Conservation (phyloP, 495 filamentous ascomycete species). For the Copromyces sp. region DNA sequence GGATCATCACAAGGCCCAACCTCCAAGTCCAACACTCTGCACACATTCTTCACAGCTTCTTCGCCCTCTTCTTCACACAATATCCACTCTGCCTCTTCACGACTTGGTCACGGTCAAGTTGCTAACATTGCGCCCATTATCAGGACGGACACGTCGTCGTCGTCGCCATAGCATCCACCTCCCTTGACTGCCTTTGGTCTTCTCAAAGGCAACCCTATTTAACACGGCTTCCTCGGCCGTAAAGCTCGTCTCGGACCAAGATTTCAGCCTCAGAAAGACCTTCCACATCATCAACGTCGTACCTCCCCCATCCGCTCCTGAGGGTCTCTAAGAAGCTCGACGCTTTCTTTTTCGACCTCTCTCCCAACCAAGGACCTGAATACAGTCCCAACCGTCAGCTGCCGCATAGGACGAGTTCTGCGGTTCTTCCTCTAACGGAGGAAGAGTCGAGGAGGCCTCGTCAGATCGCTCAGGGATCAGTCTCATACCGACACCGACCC, state of each 20-base stretch:
- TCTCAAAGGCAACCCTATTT: constrained; percentile 52
- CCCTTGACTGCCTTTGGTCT: constrained; percentile 51
- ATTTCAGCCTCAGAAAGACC: constrained; percentile 53
- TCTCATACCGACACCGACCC: constrained; percentile 69
- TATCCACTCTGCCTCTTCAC: background rate
- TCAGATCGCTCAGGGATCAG: constrained; percentile 74
- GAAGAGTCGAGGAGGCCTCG: constrained; percentile 89
- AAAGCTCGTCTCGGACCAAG: constrained; percentile 59
- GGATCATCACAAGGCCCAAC: background rate
- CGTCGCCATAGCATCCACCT: background rate
- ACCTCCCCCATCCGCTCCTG: constrained; percentile 40
- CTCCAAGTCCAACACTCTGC: background rate
- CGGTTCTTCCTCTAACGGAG: constrained; percentile 93
- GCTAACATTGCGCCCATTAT: background rate
- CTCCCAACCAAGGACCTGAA: constrained; percentile 42
- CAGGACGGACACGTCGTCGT: background rate
- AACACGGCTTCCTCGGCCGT: constrained; percentile 67
- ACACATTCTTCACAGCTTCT: background rate
- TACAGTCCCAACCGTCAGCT: constrained; percentile 62
- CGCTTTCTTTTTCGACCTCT: constrained; percentile 42
- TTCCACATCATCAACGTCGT: constrained; percentile 57
- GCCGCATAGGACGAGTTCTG: constrained; percentile 96
- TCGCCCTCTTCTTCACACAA: background rate
- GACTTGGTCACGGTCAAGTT: background rate
- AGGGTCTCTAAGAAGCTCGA: constrained; percentile 37